Percentiles rank a stretch among this genome's conserved stretches.
Conservation (phyloP, 2,329 filamentous ascomycete species). For the Monilinia polystroma region DNA sequence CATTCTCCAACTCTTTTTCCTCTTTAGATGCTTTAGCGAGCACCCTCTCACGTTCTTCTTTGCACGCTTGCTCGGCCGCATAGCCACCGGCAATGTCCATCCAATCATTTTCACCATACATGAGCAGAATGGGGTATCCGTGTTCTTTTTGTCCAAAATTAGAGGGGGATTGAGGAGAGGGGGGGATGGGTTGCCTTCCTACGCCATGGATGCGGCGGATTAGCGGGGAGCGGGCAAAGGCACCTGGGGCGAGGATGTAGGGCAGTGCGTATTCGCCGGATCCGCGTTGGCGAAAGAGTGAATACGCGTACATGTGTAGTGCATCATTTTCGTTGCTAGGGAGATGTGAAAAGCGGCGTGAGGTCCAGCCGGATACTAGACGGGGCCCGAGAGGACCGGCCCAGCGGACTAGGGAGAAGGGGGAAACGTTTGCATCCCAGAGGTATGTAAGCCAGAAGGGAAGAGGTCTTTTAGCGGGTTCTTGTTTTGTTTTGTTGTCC, state of each 20-base stretch:
- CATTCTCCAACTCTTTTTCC: constrained; percentile 70
- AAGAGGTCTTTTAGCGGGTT: constrained; percentile 51
- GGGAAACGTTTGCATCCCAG: constrained; percentile 96
- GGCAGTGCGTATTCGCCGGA: constrained; percentile 92
- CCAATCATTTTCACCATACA: constrained; percentile 99
- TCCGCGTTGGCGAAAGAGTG: constrained; percentile 86
- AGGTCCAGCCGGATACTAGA: constrained; percentile 93
- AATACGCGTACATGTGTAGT: constrained; percentile 91
- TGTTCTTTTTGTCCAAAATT: constrained; percentile 43
- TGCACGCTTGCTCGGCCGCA: constrained; percentile 76
- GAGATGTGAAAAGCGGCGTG: constrained; percentile 85
- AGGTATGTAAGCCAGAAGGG: constrained; percentile 89
- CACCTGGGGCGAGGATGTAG: constrained; percentile 90
- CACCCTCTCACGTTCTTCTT: constrained; percentile 60
- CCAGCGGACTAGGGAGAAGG: constrained; percentile 87
- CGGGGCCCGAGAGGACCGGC: constrained; percentile 86
- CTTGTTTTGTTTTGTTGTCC: constrained; percentile 37
- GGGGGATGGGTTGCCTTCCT: constrained; percentile 62
- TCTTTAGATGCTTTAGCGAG: constrained; percentile 63
- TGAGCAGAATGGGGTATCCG: constrained; percentile 80
- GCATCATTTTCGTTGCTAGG: constrained; percentile 76
- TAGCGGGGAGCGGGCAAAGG: constrained; percentile 83
- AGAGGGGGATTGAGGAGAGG: constrained; percentile 14
- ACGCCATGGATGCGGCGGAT: constrained; percentile 85
- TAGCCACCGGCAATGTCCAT: constrained; percentile 91